Evolutionary conservation across 176 grass and related monocot genomes (phyloP), one percentile per base, ranked within the genome.

Genomic region (Leersia perrieri): DNA sequence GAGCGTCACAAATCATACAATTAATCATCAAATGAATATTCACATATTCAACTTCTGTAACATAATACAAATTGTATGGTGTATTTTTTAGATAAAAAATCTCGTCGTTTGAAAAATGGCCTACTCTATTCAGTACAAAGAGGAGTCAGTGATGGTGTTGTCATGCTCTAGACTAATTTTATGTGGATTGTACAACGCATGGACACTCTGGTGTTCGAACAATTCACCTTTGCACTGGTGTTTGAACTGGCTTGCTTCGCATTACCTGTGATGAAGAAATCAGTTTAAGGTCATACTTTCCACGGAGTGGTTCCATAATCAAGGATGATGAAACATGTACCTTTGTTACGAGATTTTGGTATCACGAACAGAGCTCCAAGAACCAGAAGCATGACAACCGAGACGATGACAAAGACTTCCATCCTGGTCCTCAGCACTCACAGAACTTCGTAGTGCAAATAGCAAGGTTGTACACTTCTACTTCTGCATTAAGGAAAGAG

Each of bases 301-400:
- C 33, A 1, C 11, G 27, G 33, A 66, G 33, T 25, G 12, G 10
- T 44, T 42, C 6, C 63, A 72, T 27, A 82, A 77, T 33, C 38
- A 41, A 7, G 70, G 42, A 63, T 35, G 3, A 18, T 28, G 18
- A 42, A 73, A 15, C 15, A 27, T 57, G 51, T 85, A 88, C 91
- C 91, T 94, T 81, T 91, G 3, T 70, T 85, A 30, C 87, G 85
- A 28, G 93, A 92, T 74, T 80, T 97, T 7, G 93, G 87, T 44
- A 97, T 80, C 49, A 89, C 42, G 88, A 89, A 97, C 3, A 93
- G 29, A 32, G 74, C 88, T 84, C 88, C 94, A 27, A 97, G 57
- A 69, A 73, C 86, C 70, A 93, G 31, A 85, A 97, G 94, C 42
- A 85, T 32, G 68, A 93, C 61, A 64, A 89, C 3, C 76, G 40